Conservation (phyloP, 768 basidiomycete genomes). For the Boletus reticulatus region DNA sequence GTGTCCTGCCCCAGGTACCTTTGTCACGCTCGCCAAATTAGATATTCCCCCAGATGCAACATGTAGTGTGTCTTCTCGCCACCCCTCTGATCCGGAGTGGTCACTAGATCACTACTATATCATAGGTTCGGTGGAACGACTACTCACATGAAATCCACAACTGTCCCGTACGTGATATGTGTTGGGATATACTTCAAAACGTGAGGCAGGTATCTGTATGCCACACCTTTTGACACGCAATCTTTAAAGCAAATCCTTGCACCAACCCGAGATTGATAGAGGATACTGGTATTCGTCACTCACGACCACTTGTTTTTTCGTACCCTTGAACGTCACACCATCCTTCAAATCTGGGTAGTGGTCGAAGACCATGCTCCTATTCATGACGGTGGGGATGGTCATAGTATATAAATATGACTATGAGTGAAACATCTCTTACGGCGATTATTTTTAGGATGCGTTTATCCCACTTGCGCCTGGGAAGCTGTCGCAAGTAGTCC, state of each 20-base stretch:
- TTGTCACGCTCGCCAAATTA: constrained; percentile 1
- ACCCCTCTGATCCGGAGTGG: not conserved
- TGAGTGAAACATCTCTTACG: not conserved
- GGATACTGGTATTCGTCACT: not conserved
- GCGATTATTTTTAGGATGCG: not conserved
- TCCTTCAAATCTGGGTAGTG: not conserved
- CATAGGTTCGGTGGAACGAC: not conserved
- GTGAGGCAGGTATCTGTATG: not conserved
- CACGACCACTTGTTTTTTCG: constrained; percentile 2
- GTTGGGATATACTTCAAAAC: not conserved
- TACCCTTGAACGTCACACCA: constrained; percentile 7
- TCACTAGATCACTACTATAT: not conserved
- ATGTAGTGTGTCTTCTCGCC: not conserved
- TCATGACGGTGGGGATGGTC: not conserved
- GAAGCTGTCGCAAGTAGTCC: not conserved
- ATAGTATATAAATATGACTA: too few relatives aligned
- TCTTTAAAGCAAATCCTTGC: not conserved
- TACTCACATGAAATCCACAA: not conserved
- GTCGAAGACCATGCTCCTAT: constrained; percentile 6
- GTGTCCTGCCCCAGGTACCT: constrained; percentile 2
- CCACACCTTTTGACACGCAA: not conserved
- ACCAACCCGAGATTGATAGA: too few relatives aligned
- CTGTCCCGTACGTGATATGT: not conserved
- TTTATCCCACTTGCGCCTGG: constrained; percentile 1
- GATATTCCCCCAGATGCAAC: not conserved